A percentile compares a stretch with the other conserved stretches of the same genome.
These are phyloP conservation scores for Priceomyces haplophilus DNA, from an alignment of 805 yeast genomes.

Conservation along the genomic window DNA sequence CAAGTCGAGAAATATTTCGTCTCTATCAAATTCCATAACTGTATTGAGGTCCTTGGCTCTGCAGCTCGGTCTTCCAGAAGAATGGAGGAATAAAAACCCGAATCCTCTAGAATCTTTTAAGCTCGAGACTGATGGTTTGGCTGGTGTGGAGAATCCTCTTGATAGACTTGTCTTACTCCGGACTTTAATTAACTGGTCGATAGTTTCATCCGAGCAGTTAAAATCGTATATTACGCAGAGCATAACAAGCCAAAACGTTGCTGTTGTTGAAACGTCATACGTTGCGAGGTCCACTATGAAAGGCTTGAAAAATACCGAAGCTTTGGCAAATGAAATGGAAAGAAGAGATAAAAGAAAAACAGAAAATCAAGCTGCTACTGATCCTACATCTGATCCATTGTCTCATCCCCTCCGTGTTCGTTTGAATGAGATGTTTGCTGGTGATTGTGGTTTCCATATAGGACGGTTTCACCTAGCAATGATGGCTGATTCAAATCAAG, in stretches of 20 bases:
- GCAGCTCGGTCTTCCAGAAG: conserved; percentile 34
- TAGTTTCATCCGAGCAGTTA: conserved; percentile 29
- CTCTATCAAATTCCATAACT: conserved; percentile 28
- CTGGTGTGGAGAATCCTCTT: conserved; percentile 26
- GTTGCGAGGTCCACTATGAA: conserved; percentile 33
- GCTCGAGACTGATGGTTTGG: conserved; percentile 33
- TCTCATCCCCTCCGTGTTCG: conserved; percentile 31
- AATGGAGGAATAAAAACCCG: conserved; percentile 31
- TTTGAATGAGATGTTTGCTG: conserved; percentile 33
- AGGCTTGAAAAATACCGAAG: conserved; percentile 32
- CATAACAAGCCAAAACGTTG: conserved; percentile 30
- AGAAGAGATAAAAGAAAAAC: conserved; percentile 27
- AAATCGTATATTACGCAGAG: conserved; percentile 22
- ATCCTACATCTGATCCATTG: conserved; percentile 38
- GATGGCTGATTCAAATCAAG: conserved; percentile 32
- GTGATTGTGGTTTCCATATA: conserved; percentile 38
- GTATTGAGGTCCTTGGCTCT: conserved; percentile 30
- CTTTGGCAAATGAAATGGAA: conserved; percentile 30
- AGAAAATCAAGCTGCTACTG: conserved; percentile 14
- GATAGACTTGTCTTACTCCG: conserved; percentile 39
- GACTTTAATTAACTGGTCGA: conserved; percentile 34
- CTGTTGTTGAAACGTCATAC: conserved; percentile 37
- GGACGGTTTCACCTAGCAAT: conserved; percentile 40
- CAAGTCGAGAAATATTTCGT: conserved; percentile 29
- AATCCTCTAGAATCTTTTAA: conserved; percentile 22